phyloP scores from a whole-genome alignment of 345 rosid genomes.

The Rhizophora mangle region DNA sequence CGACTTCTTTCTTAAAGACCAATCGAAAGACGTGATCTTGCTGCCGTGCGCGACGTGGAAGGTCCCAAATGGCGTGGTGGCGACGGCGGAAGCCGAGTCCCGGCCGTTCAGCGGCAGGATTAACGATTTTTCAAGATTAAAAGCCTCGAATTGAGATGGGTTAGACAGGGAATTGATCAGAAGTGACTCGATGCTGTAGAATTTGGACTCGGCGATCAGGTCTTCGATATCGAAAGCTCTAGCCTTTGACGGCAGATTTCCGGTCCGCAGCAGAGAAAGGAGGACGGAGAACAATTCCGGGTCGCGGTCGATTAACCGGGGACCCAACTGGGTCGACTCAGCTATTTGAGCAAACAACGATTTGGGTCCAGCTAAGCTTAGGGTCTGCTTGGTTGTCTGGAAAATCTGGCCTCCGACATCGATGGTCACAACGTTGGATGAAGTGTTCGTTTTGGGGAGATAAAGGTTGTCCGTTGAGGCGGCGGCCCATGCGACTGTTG shows the following conservation, averaged over 20 bases:
- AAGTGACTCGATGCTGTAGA: conserved; percentile 63
- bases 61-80: conserved; percentile 57
- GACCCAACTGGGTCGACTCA: conserved; percentile 33
- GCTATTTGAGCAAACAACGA: conserved; percentile 58
- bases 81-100: conserved; percentile 58
- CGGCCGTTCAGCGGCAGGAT: conserved; percentile 63
- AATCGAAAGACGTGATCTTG: conserved; percentile 88
- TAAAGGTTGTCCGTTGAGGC: not conserved
- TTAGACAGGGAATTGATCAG: conserved; percentile 52
- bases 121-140: conserved; percentile 58
- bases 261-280: conserved; percentile 75
- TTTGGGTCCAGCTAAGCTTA: conserved; percentile 54
- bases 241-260: conserved; percentile 72
- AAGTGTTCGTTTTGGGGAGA: not conserved
- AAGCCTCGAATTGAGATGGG: conserved; percentile 70
- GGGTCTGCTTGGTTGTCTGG: conserved; percentile 77
- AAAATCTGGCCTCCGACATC: conserved; percentile 80
- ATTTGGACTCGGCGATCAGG: conserved; percentile 69
- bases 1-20: conserved; percentile 66
- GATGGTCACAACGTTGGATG: conserved; percentile 34
- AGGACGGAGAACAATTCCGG: conserved; percentile 74
- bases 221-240: conserved; percentile 58
- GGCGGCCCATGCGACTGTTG: not conserved
- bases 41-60: conserved; percentile 84
- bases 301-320: conserved; percentile 76